Evolutionary conservation across 2,329 filamentous ascomycete species (phyloP), one percentile per base, ranked within the genome.

Genomic region (Lizonia empirigonia): DNA sequence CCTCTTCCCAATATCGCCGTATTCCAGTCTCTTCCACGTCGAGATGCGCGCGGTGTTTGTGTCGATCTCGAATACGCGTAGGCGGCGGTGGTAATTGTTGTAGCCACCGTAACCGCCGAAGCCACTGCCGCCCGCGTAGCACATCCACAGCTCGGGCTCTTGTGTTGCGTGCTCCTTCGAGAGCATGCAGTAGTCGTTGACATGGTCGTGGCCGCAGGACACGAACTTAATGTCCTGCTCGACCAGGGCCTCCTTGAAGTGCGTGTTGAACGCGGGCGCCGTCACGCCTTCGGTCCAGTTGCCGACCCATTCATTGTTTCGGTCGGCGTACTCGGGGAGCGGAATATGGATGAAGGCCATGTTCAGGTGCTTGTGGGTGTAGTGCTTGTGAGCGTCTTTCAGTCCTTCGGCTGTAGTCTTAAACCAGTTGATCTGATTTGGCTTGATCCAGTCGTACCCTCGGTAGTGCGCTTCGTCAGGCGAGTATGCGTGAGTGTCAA

Each of bases 391-490:
- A 53, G 85, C 84, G 12, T 72, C 71, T 65, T 86, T 85, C 37
- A 97, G 76, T 10, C 84, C 77, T 50, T 87, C 79, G 0, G 90
- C 86, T 1, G 90, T 96, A 57, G 84, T 82, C 60, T 85, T 87
- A 78, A 99, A 99, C 94, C 94, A 99, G 48, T 90, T 85, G 52
- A 97, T 96, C 74, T 99, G 94, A 62, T 84, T 91, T 35, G 87
- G 87, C 76, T 97, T 97, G 68, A 99, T 78, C 94, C 94, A 99
- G 75, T 97, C 93, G 70, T 99, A 99, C 38, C 94, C 94, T n/a
- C 85, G 84, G 71, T 86, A 97, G 53, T 90, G 85, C 48, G 86
- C 84, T 74, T 97, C 91, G 68, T 99, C 89, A 0, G 92, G 92
- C 5, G 90, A 91, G 73, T 97, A 96, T 4, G 89, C 82, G 71